Percentiles rank a stretch among this genome's conserved stretches.
phyloP scores from a whole-genome alignment of 345 rosid genomes.

The Pistacia vera region DNA sequence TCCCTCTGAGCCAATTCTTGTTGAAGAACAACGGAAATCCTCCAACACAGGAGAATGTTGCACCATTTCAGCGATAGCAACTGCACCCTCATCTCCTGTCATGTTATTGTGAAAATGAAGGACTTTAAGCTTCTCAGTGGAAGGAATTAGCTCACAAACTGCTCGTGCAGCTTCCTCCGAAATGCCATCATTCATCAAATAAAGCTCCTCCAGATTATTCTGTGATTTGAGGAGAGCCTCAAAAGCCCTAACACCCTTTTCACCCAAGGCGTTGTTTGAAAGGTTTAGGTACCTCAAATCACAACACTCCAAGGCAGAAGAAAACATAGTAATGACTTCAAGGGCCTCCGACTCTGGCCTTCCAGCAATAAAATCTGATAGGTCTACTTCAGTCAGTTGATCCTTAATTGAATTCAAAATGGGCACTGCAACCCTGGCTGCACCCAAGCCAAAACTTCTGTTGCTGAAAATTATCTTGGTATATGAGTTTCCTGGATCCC shows the following conservation, averaged over 20 bases:
- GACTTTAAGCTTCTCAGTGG: constrained; percentile 65
- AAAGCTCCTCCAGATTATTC: constrained; percentile 72
- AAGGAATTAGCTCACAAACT: constrained; percentile 77
- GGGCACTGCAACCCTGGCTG: constrained; percentile 71
- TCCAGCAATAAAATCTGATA: constrained; percentile 91
- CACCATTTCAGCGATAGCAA: constrained; percentile 72
- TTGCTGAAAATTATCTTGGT: constrained; percentile 75
- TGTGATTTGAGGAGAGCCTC: constrained; percentile 69
- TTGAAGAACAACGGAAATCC: constrained; percentile 84
- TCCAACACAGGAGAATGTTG: constrained; percentile 55
- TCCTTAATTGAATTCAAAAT: constrained; percentile 66
- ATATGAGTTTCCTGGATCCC: constrained; percentile 54
- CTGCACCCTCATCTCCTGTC: constrained; percentile 89
- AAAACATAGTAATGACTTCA: constrained; percentile 75
- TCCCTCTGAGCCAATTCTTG: constrained; percentile 77
- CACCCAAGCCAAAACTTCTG: constrained; percentile 82
- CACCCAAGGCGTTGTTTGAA: constrained; percentile 97
- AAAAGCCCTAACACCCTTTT: constrained; percentile 88
- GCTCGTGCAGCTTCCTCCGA: constrained; percentile 93
- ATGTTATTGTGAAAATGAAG: constrained; percentile 93
- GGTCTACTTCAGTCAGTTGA: constrained; percentile 77
- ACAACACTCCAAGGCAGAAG: constrained; percentile 76
- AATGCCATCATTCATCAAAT: constrained; percentile 86
- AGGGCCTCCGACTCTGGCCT: constrained; percentile 84
- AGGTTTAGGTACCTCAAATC: constrained; percentile 65